A percentile compares a stretch with the other conserved stretches of the same genome.
These are phyloP conservation scores for Cladosporium sp. DNA, from an alignment of 2,329 filamentous ascomycete species.

Conservation along the genomic window DNA sequence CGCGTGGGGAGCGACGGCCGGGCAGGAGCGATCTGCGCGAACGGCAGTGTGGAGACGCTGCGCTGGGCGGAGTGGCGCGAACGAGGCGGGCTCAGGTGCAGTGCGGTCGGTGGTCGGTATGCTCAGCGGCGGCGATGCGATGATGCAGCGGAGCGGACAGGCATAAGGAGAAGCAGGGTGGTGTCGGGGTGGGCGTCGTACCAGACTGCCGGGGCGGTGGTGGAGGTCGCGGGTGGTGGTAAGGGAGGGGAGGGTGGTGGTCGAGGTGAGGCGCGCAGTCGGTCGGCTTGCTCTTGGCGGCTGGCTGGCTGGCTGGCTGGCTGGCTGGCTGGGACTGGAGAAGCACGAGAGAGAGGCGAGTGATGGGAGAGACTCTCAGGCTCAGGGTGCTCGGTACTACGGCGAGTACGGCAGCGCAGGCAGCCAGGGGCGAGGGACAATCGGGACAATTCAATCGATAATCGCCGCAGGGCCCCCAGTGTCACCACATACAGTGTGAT, in stretches of 20 bases:
- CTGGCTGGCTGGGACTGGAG: not conserved
- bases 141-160: not conserved
- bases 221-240: not conserved
- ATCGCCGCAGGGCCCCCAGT: not conserved
- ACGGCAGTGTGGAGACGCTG: not conserved
- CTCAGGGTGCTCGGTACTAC: not conserved
- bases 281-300: not conserved
- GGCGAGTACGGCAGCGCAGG: not conserved
- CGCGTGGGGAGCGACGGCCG: constrained; percentile 9
- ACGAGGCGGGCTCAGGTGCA: not conserved
- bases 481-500: not conserved
- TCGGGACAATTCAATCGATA: not conserved
- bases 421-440: not conserved
- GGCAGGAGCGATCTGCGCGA: constrained; percentile 4
- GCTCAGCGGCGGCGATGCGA: not conserved
- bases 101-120: no score
- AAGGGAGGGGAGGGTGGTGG: not conserved
- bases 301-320: not conserved
- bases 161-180: not conserved
- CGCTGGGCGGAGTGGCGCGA: not conserved
- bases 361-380: not conserved
- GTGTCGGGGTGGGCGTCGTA: not conserved
- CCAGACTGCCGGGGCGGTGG: constrained; percentile 7
- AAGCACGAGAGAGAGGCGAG: not conserved
- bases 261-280: not conserved